Base-by-base conservation (phyloP, 805 yeast species). In the Zygosaccharomyces siamensis region DNA sequence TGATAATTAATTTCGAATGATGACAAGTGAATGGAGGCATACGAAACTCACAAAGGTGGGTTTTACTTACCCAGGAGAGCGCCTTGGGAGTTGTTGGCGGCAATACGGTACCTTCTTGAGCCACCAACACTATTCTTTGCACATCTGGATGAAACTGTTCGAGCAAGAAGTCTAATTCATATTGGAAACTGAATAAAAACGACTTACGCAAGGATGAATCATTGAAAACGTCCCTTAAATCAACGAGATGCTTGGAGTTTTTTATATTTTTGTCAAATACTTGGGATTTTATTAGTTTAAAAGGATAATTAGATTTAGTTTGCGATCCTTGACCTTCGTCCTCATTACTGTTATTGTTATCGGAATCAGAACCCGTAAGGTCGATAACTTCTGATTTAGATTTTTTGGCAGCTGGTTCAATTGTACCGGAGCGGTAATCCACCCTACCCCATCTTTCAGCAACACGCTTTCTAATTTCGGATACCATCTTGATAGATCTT, bases 1-100 rank as follows among this genome's bases (percentile, higher is more conserved):
- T 83, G 11, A 84, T 66, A 72, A 84, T 79, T 76, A 84, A 67
- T 59, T 84, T 84, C 1, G 87, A 74, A 61, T 84, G 92, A 61
- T 84, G 89, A 3, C 75, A 70, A 0, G 78, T 66, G 56, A 53
- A 76, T 16, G 67, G 72, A 5, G 69, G 65, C 70, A 71, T 67
- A 2, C 41, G 7, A 1, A 75, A 70, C 37, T 65, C 64, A 6
- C 71, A 44, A 2, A 58, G 35, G 20, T 51, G 45, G 5, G 61
- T 20, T 33, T 56, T 59, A 12, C 46, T 27, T 16, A 40, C 36
- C 11, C 48, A 12, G 3, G 41, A 39, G 2, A 43, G 41, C 28
- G 57, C 62, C 2, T 2, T 38, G 11, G 42, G 33, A 7, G 36
- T 36, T 3, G 60, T 53, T 3, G 56, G 41, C 3, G 64, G 61